Evolutionary conservation across 2,329 filamentous ascomycete species (phyloP).

Genomic region (Phaeosphaeria sp.): DNA sequence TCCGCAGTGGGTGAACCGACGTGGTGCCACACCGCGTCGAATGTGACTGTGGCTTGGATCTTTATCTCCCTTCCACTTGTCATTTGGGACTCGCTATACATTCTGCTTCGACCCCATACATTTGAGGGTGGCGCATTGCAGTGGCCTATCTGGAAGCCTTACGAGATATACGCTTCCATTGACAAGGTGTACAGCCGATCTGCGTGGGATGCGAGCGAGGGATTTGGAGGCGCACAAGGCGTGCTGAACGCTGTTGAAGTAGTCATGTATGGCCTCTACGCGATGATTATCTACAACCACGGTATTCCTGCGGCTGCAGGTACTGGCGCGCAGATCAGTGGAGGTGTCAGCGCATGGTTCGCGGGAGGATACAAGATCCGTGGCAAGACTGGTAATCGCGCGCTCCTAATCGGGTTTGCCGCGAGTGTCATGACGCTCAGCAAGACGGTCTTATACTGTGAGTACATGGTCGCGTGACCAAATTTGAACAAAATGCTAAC

Average conservation of each 20-base stretch:
- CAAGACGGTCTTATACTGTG: constrained; percentile 73
- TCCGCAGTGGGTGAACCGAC: constrained; percentile 23
- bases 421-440: constrained; percentile 68
- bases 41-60: constrained; percentile 72
- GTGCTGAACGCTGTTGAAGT: constrained; percentile 73
- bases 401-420: constrained; percentile 65
- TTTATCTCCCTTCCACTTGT: constrained; percentile 77
- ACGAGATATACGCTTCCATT: constrained; percentile 78
- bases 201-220: constrained; percentile 68
- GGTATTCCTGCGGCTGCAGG: constrained; percentile 44
- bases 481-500: constrained; percentile 8
- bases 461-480: constrained; percentile 36
- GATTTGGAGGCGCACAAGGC: constrained; percentile 80
- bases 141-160: constrained; percentile 75
- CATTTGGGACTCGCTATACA: constrained; percentile 80
- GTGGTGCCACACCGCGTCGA: constrained; percentile 68
- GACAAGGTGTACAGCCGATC: constrained; percentile 84
- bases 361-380: constrained; percentile 58
- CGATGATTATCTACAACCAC: constrained; percentile 59
- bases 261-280: constrained; percentile 67
- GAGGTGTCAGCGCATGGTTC: constrained; percentile 52
- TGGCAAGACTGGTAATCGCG: constrained; percentile 60
- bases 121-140: constrained; percentile 81
- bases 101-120: constrained; percentile 78
- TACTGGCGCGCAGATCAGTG: constrained; percentile 47